A percentile compares a stretch with the other conserved stretches of the same genome.
Conservation (phyloP, 257 asterid genomes). For the Nicotiana sylvestris region DNA sequence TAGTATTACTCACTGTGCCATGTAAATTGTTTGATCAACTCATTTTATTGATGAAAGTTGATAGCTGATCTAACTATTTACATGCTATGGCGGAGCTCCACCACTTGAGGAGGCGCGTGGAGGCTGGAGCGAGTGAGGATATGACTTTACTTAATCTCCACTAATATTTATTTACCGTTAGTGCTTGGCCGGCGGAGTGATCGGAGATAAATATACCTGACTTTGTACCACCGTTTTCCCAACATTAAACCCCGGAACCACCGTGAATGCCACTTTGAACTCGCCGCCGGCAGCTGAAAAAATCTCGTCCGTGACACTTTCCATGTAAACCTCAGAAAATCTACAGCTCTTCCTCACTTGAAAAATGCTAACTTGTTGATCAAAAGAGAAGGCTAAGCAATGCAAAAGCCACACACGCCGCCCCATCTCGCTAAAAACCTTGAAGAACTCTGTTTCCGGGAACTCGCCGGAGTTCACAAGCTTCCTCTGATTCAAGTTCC, state of each 20-base stretch:
- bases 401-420: conserved; percentile 82
- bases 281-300: conserved; percentile 46
- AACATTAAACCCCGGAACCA: conserved; percentile 85
- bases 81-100: neutral
- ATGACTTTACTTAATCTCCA: neutral
- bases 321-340: conserved; percentile 87
- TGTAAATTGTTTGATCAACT: neutral
- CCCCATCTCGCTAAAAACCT: conserved; percentile 84
- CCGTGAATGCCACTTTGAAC: conserved; percentile 70
- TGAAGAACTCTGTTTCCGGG: conserved; percentile 84
- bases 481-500: conserved; percentile 78
- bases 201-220: conserved; percentile 68
- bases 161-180: neutral
- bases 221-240: conserved; percentile 83
- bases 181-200: conserved; percentile 26
- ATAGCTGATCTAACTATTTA: conserved; percentile 13
- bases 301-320: conserved; percentile 62
- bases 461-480: conserved; percentile 64
- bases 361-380: conserved; percentile 48
- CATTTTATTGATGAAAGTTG: neutral
- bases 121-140: neutral
- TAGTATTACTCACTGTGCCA: neutral
- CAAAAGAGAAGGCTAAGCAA: conserved; percentile 63
- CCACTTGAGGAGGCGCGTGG: conserved; percentile 27
- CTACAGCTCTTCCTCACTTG: conserved; percentile 47